Base-by-base conservation (phyloP, 305 asterid genomes). In the Salvia sclarea region DNA sequence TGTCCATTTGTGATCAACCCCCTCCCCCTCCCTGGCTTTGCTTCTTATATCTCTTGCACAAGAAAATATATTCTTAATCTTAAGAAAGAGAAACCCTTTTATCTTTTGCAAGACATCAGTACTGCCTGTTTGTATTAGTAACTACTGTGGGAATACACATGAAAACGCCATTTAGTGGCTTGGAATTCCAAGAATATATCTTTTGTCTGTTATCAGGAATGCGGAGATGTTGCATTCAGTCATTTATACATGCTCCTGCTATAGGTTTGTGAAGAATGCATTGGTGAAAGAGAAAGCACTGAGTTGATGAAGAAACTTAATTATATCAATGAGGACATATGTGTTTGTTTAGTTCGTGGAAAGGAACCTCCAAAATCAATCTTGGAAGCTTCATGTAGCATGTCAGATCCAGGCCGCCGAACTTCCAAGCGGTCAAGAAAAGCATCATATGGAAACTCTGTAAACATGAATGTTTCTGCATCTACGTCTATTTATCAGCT, bases 281-380 rank as follows among this genome's bases (percentile, higher is more conserved):
- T 94, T 60, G 98, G 93, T 57, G 98, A 94, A 79, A 83, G 91
- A 81, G 91, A 88, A 80, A 89, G 95, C 77, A 82, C 95, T 67
- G 96, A 94, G 73, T 80, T 94, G 82, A 75, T 88, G 93, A 90
- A 77, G 86, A 94, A 91, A 80, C 95, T 94, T 41, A 83, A 79
- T 76, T 94, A 87, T 74, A 69, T 83, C 78, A 85, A 91, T 72
- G 98, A 91, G 85, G 93, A 91, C 66, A 89, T 94, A 79, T 83
- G 85, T 75, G 92, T 94, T 55, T 88, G 90, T 72, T 85, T 94
- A 64, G 77, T 91, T 76, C 85, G 80, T 43, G 98, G 98, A 60
- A 94, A 89, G 82, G 97, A 89, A 68, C 99, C 99, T 66, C 98
- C 99, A 61, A 94, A 89, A 76, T 94, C 96, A 47, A 76, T 94